These are phyloP conservation scores for Phytopythium litorale DNA, from an alignment of 352 stramenopile genomes.

Conservation along the genomic window DNA sequence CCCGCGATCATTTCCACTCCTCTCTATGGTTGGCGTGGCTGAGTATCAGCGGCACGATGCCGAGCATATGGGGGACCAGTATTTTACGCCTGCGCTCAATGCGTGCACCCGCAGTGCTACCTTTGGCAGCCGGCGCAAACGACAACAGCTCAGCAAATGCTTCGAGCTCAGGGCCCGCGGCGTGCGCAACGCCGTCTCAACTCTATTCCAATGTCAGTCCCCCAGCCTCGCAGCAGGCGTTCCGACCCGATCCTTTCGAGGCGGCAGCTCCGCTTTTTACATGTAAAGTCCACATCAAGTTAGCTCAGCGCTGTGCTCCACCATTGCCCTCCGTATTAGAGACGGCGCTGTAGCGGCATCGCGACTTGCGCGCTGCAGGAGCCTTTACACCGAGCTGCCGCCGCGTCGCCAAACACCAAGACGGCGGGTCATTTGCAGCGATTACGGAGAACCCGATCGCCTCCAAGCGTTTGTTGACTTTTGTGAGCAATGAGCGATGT, in stretches of 20 bases:
- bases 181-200: not conserved
- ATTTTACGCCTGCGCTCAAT: not conserved
- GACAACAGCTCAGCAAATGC: not conserved
- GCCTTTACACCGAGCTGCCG: not conserved
- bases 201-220: not conserved
- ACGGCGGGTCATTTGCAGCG: not conserved
- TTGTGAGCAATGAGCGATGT: not conserved
- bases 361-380: not conserved
- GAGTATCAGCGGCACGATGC: not conserved
- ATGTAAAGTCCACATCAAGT: not conserved
- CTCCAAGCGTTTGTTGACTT: too few relatives aligned
- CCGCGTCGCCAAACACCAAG: not conserved
- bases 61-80: conserved; percentile 2
- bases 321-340: not conserved
- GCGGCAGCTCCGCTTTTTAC: not conserved
- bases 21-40: not conserved
- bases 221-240: not conserved
- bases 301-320: not conserved
- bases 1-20: not conserved
- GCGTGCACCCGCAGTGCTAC: not conserved
- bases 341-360: conserved; percentile 1
- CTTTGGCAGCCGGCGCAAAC: not conserved
- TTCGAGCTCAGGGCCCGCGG: not conserved
- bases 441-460: not conserved
- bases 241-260: conserved; percentile 3